phyloP scores from a whole-genome alignment of 2,329 filamentous ascomycete genomes.

The Alternaria panax region DNA sequence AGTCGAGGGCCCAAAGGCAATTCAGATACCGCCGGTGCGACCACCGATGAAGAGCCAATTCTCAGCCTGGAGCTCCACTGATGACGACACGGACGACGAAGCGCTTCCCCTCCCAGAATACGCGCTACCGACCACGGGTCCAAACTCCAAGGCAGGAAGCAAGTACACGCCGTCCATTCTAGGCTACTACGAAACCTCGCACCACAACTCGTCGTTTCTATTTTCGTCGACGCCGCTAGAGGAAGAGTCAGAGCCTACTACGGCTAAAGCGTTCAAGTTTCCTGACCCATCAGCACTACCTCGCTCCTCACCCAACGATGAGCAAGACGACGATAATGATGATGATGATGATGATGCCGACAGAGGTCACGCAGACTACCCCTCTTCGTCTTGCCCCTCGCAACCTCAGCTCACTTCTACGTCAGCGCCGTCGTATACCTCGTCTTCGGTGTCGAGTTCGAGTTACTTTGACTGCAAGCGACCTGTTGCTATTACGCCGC shows the following conservation, averaged over 20 bases:
- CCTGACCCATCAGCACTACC: conserved; percentile 24
- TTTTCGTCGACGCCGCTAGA: conserved; percentile 42
- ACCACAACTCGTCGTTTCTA: conserved; percentile 37
- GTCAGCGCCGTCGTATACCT: conserved; percentile 43
- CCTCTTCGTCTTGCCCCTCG: conserved; percentile 33
- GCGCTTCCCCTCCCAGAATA: conserved; percentile 25
- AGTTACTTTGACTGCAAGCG: conserved; percentile 48
- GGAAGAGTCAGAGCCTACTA: conserved; percentile 28
- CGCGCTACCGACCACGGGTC: conserved; percentile 5
- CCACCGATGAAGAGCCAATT: conserved; percentile 46
- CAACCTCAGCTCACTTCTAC: conserved; percentile 40
- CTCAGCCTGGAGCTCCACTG: conserved; percentile 49
- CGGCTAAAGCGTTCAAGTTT: conserved; percentile 33
- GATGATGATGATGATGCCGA: conserved; percentile 24
- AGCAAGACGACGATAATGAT: conserved; percentile 27
- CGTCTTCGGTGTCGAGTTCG: conserved; percentile 29
- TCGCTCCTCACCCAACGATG: conserved; percentile 16
- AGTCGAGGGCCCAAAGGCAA: conserved; percentile 31
- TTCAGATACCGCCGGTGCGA: conserved; percentile 42
- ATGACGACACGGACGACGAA: conserved; percentile 43
- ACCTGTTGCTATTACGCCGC: conserved; percentile 28
- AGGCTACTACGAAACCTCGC: conserved; percentile 38
- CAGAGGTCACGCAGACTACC: not conserved
- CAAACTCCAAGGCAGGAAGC: conserved; percentile 24
- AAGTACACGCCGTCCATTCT: conserved; percentile 42